phyloP scores from a whole-genome alignment of 1,284 basidiomycete genomes.

The Sporisorium scitamineum region DNA sequence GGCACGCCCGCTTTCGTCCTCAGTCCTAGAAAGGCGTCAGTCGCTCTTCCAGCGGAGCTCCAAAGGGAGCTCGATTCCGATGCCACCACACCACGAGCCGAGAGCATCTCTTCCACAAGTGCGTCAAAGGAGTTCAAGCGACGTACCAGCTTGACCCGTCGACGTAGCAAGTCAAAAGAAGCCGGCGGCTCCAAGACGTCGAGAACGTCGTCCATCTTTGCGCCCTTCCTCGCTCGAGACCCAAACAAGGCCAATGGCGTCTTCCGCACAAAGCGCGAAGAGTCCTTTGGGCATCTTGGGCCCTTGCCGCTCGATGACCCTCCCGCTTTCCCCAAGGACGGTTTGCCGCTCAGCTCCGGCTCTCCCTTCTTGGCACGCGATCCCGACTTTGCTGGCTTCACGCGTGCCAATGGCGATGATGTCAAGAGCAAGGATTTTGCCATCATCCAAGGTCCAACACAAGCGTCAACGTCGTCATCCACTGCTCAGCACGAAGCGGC shows the following conservation, averaged over 20 bases:
- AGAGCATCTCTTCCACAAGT: conserved; percentile 17
- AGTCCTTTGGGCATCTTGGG: conserved; percentile 40
- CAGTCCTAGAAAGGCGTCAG: conserved; percentile 18
- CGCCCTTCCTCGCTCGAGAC: conserved; percentile 45
- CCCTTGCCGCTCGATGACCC: conserved; percentile 25
- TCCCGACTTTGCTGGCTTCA: conserved; percentile 13
- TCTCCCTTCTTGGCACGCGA: conserved; percentile 20
- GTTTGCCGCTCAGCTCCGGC: conserved; percentile 32
- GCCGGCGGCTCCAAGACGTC: conserved; percentile 9
- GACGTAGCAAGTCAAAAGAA: conserved; percentile 39
- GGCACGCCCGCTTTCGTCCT: conserved; percentile 4
- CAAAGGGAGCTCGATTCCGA: conserved; percentile 16
- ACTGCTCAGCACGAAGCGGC: neutral
- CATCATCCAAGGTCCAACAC: neutral
- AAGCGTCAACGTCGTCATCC: neutral
- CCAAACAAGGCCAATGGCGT: conserved; percentile 14
- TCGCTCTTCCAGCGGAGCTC: conserved; percentile 20
- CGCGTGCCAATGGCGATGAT: neutral
- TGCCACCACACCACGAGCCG: conserved; percentile 16
- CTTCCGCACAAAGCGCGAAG: conserved; percentile 13
- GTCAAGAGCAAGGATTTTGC: conserved; percentile 23
- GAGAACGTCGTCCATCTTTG: conserved; percentile 36
- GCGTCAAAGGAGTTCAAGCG: conserved; percentile 16
- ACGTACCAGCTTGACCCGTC: conserved; percentile 15
- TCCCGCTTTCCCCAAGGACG: conserved; percentile 17